phyloP scores from a whole-genome alignment of 2,329 filamentous ascomycete species.

The Fusarium proliferatum region DNA sequence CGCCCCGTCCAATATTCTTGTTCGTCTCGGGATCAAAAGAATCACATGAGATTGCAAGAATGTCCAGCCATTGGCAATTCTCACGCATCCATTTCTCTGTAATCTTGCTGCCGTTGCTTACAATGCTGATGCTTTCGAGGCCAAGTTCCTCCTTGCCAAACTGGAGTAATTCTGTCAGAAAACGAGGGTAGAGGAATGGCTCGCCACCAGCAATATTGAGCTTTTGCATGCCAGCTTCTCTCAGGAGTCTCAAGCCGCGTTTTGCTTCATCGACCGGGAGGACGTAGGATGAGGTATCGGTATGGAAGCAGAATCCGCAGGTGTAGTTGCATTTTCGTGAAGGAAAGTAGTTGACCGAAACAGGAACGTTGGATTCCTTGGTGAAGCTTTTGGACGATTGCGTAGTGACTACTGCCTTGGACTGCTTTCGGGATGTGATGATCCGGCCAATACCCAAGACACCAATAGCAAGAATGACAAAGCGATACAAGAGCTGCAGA shows the following conservation, averaged over 20 bases:
- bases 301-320: neutral
- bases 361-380: neutral
- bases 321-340: neutral
- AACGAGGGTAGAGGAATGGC: neutral
- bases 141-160: neutral
- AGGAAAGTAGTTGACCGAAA: neutral
- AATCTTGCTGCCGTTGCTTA: neutral
- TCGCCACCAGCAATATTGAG: neutral
- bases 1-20: neutral
- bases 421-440: too few species aligned
- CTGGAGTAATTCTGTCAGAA: neutral
- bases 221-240: neutral
- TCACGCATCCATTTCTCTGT: neutral
- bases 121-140: neutral
- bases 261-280: neutral
- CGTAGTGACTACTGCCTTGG: fast-evolving
- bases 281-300: neutral
- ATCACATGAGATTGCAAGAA: neutral
- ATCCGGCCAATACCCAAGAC: too few species aligned
- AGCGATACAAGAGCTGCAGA: neutral
- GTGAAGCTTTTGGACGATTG: neutral
- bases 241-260: neutral
- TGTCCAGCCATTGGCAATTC: neutral
- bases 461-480: neutral
- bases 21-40: neutral